Evolutionary conservation across 805 yeast species (phyloP), one percentile per base, ranked within the genome.

Genomic region (Peterozyma toletana): DNA sequence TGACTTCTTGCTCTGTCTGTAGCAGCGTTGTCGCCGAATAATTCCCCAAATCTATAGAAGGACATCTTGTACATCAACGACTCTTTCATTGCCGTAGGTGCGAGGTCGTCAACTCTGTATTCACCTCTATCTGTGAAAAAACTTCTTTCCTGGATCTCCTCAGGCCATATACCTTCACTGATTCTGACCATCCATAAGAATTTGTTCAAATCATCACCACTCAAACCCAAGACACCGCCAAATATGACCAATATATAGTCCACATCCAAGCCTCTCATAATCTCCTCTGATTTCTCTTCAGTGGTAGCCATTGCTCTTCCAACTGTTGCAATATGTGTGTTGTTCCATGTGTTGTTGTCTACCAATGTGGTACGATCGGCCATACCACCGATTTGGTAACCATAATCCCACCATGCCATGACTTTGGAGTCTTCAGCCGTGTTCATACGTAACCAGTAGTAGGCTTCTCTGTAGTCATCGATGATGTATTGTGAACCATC

Each of bases 321-420:
- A 44, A 93, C 99, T 13, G 96, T 89, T 53, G 99, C 99, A 65
- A 93, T 95, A 63, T 93, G 99, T 3, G 99, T 93, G 71, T 93
- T 93, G 64, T 93, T 93, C 99, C 99, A 93, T 10, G 99, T 93
- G 68, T 93, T 93, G 76, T 93, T 93, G 65, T 93, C 99, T 35
- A 95, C 99, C 54, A 93, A 73, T 5, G 99, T 93, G 51, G 98
- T 91, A 60, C 99, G 80, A 67, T 93, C 99, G 38, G 99, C 99
- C 98, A 93, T 93, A 50, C 99, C 99, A 55, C 99, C 99, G 57
- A 93, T 93, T 71, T 93, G 99, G 66, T 93, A 93, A 44, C 99
- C 99, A 60, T 95, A 95, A 71, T 95, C 99, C 99, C 99, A 93
- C 99, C 99, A 93, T 10, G 97, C 83, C 84, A 95, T 88, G 48